Evolutionary conservation across 805 yeast species (phyloP), one percentile per base, ranked within the genome.

Genomic region (Candida schatavii): DNA sequence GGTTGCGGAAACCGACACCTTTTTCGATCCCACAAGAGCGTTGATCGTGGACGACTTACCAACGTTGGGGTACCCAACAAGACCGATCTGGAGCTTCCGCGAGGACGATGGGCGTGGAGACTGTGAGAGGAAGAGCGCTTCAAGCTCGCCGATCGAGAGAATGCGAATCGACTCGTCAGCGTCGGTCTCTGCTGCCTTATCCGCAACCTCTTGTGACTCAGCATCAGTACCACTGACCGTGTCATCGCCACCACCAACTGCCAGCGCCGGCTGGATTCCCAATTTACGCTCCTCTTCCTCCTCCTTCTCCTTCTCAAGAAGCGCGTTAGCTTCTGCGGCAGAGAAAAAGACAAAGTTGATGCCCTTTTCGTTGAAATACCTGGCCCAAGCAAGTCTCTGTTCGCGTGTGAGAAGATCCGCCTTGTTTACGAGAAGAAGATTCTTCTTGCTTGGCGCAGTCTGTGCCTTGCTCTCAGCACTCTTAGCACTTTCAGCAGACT

Each of bases 21-120:
- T 90, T 59, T 93, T 93, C 15, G 97, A 81, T 11, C 99, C 99
- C 35, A 91, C 93, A 32, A 93, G 72, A 0, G 99, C 97, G 63
- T 93, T 93, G 55, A 93, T 93, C 2, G 98, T 93, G n/a, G 98
- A 90, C 2, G 98, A 93, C 60, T 88, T 88, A 70, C 96, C 96
- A 20, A 72, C 78, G 61, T 91, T 93, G 30, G 99, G 99, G 62
- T 93, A 93, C 26, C 99, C 99, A 17, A 93, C 99, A 50, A 93
- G 74, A 45, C 99, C 99, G 49, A 93, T 88, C 59, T 89, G 95
- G 40, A 87, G 69, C 46, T 83, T 72, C 27, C 74, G 57, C 14
- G 81, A 80, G 48, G 73, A 75, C 1, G 83, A 85, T 25, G 78
- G 77, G 43, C 72, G 71, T n/a, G 97, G 97, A 0, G 97, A 89